Percentiles rank a stretch among this genome's conserved stretches.
phyloP scores from a whole-genome alignment of 371 early-diverging fungal genomes.

The Phascolomyces articulosus region DNA sequence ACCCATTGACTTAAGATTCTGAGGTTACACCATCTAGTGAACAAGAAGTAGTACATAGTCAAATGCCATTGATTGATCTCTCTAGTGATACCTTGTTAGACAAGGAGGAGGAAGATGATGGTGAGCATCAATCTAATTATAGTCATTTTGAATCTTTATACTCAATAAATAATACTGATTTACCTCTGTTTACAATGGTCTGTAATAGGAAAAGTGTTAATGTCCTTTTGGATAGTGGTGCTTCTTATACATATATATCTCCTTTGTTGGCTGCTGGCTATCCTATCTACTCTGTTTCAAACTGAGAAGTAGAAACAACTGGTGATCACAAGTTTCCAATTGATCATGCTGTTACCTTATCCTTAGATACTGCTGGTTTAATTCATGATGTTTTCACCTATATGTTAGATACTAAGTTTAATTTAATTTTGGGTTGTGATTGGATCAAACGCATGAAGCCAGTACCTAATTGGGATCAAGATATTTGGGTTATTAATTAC shows the following conservation, averaged over 20 bases:
- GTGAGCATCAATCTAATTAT: not conserved
- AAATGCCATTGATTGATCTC: constrained; percentile 5
- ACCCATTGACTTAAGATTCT: not conserved
- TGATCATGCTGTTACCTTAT: constrained; percentile 2
- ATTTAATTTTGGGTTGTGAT: constrained; percentile 14
- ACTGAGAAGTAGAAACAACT: constrained; percentile 4
- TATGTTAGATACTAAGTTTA: constrained; percentile 11
- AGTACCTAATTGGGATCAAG: constrained; percentile 6
- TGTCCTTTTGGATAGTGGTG: constrained; percentile 13
- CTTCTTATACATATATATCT: not conserved
- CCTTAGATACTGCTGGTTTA: constrained; percentile 2
- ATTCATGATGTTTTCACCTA: not conserved
- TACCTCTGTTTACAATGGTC: constrained; percentile 2
- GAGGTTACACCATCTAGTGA: not conserved
- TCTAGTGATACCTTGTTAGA: not conserved
- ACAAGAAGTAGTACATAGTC: not conserved
- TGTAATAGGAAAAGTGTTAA: constrained; percentile 2
- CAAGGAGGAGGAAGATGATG: not conserved
- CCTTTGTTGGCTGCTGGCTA: constrained; percentile 4
- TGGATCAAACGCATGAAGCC: constrained; percentile 12
- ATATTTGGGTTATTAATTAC: not conserved
- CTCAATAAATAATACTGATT: constrained; percentile 4
- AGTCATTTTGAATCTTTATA: not conserved
- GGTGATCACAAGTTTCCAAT: constrained; percentile 5
- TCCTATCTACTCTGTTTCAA: not conserved